Evolutionary conservation across 2,329 filamentous ascomycete genomes (phyloP).

Genomic region (Sporothrix dimorphospora): DNA sequence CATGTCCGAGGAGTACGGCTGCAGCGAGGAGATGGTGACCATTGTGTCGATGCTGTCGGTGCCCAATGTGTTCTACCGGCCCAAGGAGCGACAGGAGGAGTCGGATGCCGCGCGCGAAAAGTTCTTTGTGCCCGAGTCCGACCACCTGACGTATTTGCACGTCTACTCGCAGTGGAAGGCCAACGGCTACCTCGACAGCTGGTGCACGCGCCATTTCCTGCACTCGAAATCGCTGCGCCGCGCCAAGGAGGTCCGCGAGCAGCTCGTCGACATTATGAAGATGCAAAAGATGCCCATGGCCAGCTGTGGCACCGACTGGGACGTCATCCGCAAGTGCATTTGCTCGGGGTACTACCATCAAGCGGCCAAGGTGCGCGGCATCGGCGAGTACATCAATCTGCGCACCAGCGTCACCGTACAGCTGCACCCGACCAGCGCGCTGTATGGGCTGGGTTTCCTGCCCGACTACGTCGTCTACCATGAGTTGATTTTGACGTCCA

Average conservation of each 20-base stretch:
- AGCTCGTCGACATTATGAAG: conserved; percentile 91
- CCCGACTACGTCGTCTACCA: conserved; percentile 98
- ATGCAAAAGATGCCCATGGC: conserved; percentile 87
- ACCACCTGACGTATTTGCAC: conserved; percentile 92
- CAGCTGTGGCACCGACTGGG: conserved; percentile 96
- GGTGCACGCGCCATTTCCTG: conserved; percentile 92
- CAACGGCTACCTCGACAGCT: conserved; percentile 86
- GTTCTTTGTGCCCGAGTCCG: conserved; percentile 97
- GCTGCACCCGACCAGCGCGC: conserved; percentile 87
- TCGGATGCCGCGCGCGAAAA: conserved; percentile 94
- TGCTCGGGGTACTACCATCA: conserved; percentile 98
- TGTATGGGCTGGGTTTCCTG: conserved; percentile 90
- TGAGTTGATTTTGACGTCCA: conserved; percentile 93
- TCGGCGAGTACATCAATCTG: conserved; percentile 96
- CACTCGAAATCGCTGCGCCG: conserved; percentile 92
- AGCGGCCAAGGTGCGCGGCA: conserved; percentile 91
- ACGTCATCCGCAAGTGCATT: conserved; percentile 92
- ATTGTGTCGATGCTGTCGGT: conserved; percentile 98
- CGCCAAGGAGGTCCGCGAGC: conserved; percentile 91
- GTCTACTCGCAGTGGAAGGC: conserved; percentile 95
- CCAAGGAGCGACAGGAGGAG: conserved; percentile 95
- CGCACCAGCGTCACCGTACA: conserved; percentile 93
- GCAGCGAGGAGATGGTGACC: conserved; percentile 96
- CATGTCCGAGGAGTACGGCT: conserved; percentile 84
- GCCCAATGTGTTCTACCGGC: conserved; percentile 93